Base-by-base conservation (phyloP, 139 green algal genomes). In the Dunaliella primolecta region DNA sequence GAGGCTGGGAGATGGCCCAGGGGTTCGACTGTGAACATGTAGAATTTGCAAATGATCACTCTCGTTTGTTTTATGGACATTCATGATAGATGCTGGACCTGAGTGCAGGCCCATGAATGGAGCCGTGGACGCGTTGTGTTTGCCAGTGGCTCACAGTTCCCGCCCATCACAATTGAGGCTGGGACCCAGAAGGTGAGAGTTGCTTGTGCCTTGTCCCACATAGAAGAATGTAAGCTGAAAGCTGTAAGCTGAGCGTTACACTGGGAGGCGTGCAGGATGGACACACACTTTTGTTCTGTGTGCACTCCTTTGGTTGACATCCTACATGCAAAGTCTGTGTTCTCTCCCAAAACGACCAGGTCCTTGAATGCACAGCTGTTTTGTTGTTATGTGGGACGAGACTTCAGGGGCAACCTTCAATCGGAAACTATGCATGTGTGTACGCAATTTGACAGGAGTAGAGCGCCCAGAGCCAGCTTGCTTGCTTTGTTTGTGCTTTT, bases 71-170 rank as follows among this genome's bases (percentile, higher is more conserved):
- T n/a, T n/a, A n/a, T n/a, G n/a, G n/a, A n/a, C n/a, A n/a, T n/a
- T n/a, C n/a, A n/a, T n/a, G n/a, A n/a, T n/a, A n/a, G n/a, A n/a
- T n/a, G n/a, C n/a, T n/a, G n/a, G n/a, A 55, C 34, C 56, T 84
- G 84, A 34, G 78, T 36, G 74, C 83, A 76, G 36, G 94, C 91
- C 7, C 85, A 90, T 27, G 20, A 82, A 0, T 93, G 87, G 83
- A 96, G 86, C 0, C 27, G 85, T 25, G 94, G 91, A n/a, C 74
- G 85, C 2, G 91, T 91, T 1, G 83, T 98, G 3, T 98, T 96
- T 84, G 95, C 95, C 23, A 91, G 85, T 1, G 95, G 95, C 25
- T 93, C 86, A 0, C 92, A 94, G 35, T 97, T 95, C 81, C 83
- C 72, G 29, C 35, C 31, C 1, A 27, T 71, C 32, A 57, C n/a